These are phyloP conservation scores for Gossypium trilobum DNA, from an alignment of 441 rosid species.

Conservation along the genomic window DNA sequence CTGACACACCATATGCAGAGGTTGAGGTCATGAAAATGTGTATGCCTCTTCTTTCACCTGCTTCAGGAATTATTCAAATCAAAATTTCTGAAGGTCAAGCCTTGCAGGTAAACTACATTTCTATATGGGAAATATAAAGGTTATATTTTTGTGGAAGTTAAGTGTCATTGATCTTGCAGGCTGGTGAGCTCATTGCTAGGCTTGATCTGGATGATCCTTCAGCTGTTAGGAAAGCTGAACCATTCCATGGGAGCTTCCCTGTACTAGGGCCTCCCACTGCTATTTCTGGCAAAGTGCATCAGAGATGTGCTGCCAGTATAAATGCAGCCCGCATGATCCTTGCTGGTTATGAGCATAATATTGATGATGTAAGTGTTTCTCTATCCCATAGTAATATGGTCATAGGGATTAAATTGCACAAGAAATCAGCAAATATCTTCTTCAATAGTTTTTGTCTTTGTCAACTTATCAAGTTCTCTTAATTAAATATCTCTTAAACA, in stretches of 20 bases:
- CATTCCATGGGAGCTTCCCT: constrained; percentile 88
- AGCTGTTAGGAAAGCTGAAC: constrained; percentile 97
- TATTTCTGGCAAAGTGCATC: constrained; percentile 94
- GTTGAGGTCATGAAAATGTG: constrained; percentile 99
- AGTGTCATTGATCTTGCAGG: constrained; percentile 37
- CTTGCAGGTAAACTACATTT: constrained; percentile 66
- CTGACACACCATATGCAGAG: constrained; percentile 94
- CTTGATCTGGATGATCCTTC: constrained; percentile 99
- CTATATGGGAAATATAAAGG: neutral
- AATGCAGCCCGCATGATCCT: constrained; percentile 97
- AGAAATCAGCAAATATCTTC: constrained; percentile 7
- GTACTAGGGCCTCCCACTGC: constrained; percentile 88
- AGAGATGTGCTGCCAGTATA: constrained; percentile 93
- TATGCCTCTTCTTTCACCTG: constrained; percentile 99
- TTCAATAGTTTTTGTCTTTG: neutral
- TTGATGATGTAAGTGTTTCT: constrained; percentile 64
- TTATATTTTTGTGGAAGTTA: neutral
- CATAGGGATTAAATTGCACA: neutral
- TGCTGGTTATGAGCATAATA: constrained; percentile 91
- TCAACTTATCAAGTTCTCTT: neutral
- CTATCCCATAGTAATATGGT: constrained; percentile 12
- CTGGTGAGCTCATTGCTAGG: constrained; percentile 97
- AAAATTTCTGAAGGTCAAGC: constrained; percentile 99
- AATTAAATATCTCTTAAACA: neutral
- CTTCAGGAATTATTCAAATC: constrained; percentile 80